These are phyloP conservation scores for Pythium periplocum DNA, from an alignment of 352 stramenopile species.

Conservation along the genomic window DNA sequence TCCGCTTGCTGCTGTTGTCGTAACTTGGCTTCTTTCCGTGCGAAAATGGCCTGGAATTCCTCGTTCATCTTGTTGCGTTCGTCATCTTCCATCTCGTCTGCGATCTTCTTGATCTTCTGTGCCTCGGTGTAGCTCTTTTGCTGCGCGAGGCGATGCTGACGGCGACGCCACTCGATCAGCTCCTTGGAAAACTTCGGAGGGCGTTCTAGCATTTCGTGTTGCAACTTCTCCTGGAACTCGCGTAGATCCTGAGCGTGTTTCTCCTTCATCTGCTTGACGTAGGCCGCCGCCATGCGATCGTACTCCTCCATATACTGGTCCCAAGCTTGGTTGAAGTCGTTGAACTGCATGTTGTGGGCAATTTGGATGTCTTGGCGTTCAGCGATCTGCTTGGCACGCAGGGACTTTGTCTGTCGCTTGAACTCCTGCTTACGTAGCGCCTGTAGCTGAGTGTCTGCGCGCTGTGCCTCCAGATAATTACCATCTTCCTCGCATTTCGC, in stretches of 20 bases:
- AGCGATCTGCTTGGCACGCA: slow-evolving; percentile 86
- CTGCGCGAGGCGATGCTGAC: slow-evolving; percentile 92
- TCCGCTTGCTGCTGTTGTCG: slow-evolving; percentile 91
- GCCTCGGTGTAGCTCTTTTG: slow-evolving; percentile 93
- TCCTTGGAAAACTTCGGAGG: slow-evolving; percentile 92
- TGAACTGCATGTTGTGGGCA: slow-evolving; percentile 94
- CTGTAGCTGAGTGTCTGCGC: slow-evolving; percentile 84
- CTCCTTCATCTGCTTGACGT: slow-evolving; percentile 93
- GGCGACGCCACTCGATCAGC: slow-evolving; percentile 91
- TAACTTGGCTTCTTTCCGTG: slow-evolving; percentile 88
- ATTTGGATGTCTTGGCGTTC: slow-evolving; percentile 94
- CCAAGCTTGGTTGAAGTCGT: slow-evolving; percentile 92
- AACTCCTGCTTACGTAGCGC: slow-evolving; percentile 89
- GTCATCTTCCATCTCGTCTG: slow-evolving; percentile 91
- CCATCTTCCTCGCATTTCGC: slow-evolving; percentile 92
- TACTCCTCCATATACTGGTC: slow-evolving; percentile 95
- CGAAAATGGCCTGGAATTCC: slow-evolving; percentile 67
- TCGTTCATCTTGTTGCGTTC: slow-evolving; percentile 88
- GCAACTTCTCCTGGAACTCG: slow-evolving; percentile 87
- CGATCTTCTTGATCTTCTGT: slow-evolving; percentile 94
- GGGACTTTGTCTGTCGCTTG: slow-evolving; percentile 88
- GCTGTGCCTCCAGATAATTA: slow-evolving; percentile 92
- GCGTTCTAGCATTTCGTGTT: slow-evolving; percentile 82
- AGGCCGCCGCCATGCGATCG: slow-evolving; percentile 91
- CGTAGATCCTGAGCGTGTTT: slow-evolving; percentile 83